These are phyloP conservation scores for Aureobasidium subglaciale DNA, from an alignment of 2,329 filamentous ascomycete species.

Conservation along the genomic window DNA sequence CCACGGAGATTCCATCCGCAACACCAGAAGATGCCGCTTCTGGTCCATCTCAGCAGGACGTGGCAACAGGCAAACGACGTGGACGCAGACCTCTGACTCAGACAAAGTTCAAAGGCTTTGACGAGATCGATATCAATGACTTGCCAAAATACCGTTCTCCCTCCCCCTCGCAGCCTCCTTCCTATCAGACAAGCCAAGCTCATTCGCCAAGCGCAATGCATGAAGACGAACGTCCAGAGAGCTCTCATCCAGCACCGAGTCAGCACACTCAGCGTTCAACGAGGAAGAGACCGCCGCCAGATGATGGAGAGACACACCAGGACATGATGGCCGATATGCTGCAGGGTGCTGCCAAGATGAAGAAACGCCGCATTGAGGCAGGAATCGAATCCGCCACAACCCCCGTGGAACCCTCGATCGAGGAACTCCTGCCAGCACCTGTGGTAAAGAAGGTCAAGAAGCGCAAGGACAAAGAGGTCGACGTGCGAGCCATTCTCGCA, in stretches of 20 bases:
- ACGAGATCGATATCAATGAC: conserved; percentile 31
- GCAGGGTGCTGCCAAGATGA: conserved; percentile 69
- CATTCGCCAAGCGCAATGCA: conserved; percentile 20
- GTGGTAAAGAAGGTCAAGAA: conserved; percentile 35
- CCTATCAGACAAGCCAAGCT: conserved; percentile 20
- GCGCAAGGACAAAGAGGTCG: conserved; percentile 52
- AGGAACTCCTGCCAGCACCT: conserved; percentile 3
- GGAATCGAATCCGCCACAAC: background rate
- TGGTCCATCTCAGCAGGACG: background rate
- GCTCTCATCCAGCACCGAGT: conserved; percentile 24
- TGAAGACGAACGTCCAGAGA: conserved; percentile 16
- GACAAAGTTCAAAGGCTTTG: conserved; percentile 53
- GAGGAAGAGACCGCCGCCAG: conserved; percentile 25
- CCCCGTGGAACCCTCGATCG: background rate
- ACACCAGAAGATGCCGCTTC: background rate
- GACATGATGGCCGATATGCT: conserved; percentile 66
- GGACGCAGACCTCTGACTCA: conserved; percentile 21
- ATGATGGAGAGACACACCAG: conserved; percentile 20
- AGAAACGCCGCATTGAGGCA: conserved; percentile 63
- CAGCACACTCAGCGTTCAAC: conserved; percentile 20
- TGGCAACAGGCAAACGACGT: background rate
- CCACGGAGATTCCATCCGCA: background rate
- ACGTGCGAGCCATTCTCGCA: conserved; percentile 59
- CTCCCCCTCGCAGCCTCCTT: conserved; percentile 5
- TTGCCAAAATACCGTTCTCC: conserved; percentile 20